Evolutionary conservation across 768 basidiomycete genomes (phyloP).

Genomic region (Trametes cingulata): DNA sequence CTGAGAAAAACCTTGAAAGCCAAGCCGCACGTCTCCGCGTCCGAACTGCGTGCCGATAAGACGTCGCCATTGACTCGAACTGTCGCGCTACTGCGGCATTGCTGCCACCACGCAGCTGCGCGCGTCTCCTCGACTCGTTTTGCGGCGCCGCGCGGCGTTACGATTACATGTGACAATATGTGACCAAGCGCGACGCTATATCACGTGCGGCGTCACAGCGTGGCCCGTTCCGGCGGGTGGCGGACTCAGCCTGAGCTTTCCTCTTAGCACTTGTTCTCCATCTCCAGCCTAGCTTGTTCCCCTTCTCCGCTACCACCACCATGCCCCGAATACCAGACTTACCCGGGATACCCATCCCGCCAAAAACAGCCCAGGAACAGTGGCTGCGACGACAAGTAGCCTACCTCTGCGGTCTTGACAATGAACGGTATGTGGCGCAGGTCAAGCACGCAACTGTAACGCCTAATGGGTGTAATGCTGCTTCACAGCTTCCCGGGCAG

Average conservation of each 20-base stretch:
- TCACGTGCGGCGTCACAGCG: constrained; percentile 17
- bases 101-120: not conserved
- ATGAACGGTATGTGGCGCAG: constrained; percentile 53
- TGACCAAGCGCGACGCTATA: not conserved
- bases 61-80: not conserved
- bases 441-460: not conserved
- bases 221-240: constrained; percentile 7
- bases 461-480: not conserved
- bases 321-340: constrained; percentile 70
- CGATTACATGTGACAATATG: not conserved
- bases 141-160: not conserved
- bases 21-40: not conserved
- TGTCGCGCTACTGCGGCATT: not conserved
- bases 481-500: constrained; percentile 84
- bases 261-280: not conserved
- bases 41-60: not conserved
- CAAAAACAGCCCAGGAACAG: constrained; percentile 57
- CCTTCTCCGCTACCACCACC: not conserved
- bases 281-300: not conserved
- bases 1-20: not conserved
- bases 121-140: not conserved
- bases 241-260: not conserved
- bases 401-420: constrained; percentile 60
- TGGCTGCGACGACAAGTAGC: constrained; percentile 70
- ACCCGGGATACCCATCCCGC: constrained; percentile 60